Evolutionary conservation across 2,329 filamentous ascomycete genomes (phyloP).

Genomic region (Fusarium bulbicola): DNA sequence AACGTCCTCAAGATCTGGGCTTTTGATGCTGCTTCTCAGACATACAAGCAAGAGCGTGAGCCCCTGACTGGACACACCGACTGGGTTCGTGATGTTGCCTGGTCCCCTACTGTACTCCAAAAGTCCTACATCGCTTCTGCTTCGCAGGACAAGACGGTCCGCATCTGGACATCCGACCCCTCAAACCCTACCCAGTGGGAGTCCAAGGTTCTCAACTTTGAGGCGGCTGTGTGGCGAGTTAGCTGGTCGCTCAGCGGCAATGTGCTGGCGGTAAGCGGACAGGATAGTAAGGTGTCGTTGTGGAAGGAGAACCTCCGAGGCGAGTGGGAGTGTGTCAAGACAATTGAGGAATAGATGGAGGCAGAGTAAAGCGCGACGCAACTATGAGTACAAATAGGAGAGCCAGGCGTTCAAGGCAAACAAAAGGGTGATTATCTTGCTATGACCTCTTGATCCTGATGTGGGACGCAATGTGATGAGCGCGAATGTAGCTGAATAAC

Average conservation of each 20-base stretch:
- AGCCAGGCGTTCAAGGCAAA: constrained; percentile 51
- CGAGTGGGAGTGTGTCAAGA: constrained; percentile 97
- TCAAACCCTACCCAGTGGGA: constrained; percentile 77
- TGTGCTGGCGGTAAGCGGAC: constrained; percentile 90
- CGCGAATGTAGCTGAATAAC: neutral
- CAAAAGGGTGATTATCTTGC: constrained; percentile 40
- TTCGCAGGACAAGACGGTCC: constrained; percentile 95
- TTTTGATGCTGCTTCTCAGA: constrained; percentile 71
- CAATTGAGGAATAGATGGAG: constrained; percentile 88
- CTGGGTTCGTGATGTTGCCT: constrained; percentile 98
- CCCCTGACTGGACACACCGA: constrained; percentile 85
- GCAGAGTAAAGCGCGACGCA: constrained; percentile 56
- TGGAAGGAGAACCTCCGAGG: constrained; percentile 99
- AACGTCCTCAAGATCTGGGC: constrained; percentile 95
- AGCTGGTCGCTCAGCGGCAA: constrained; percentile 99
- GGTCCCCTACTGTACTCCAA: constrained; percentile 93
- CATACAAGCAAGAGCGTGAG: constrained; percentile 69
- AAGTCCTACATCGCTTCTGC: constrained; percentile 98
- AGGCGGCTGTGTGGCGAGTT: constrained; percentile 91
- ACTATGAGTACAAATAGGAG: constrained; percentile 66
- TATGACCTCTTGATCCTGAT: constrained; percentile 32
- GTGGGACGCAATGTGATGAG: constrained; percentile 24
- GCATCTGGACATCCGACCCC: constrained; percentile 88
- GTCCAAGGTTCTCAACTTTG: constrained; percentile 85
- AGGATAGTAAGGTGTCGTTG: constrained; percentile 94